phyloP scores from a whole-genome alignment of 768 basidiomycete species.

The Termitomyces sp. region DNA sequence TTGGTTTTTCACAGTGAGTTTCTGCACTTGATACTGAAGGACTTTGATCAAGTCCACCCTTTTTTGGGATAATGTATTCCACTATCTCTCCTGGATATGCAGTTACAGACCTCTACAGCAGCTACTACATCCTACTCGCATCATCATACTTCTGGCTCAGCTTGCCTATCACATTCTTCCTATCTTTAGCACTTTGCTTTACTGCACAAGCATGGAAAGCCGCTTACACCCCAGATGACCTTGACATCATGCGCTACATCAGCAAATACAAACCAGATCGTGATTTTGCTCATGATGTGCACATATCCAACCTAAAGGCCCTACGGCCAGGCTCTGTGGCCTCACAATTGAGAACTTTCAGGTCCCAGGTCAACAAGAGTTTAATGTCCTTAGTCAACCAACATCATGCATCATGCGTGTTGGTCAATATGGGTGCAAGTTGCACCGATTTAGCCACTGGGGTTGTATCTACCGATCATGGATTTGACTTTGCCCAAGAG shows the following conservation, averaged over 20 bases:
- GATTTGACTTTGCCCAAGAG: slow-evolving; percentile 87
- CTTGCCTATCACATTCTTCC: slow-evolving; percentile 59
- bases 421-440: slow-evolving; percentile 41
- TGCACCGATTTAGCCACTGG: slow-evolving; percentile 87
- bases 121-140: slow-evolving; percentile 69
- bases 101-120: slow-evolving; percentile 66
- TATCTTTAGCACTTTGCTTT: slow-evolving; percentile 78
- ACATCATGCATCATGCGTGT: slow-evolving; percentile 20
- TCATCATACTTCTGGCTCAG: slow-evolving; percentile 89
- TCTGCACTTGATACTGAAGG: not conserved
- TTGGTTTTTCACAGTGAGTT: slow-evolving; percentile 70
- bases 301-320: slow-evolving; percentile 17
- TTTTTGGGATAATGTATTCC: slow-evolving; percentile 67
- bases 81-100: slow-evolving; percentile 69
- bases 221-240: slow-evolving; percentile 68
- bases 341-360: slow-evolving; percentile 23
- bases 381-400: slow-evolving; percentile 12
- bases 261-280: slow-evolving; percentile 59
- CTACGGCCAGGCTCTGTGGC: slow-evolving; percentile 13
- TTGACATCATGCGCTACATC: slow-evolving; percentile 73
- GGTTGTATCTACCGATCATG: slow-evolving; percentile 63
- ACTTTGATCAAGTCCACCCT: not conserved
- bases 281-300: slow-evolving; percentile 37
- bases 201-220: slow-evolving; percentile 64
- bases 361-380: slow-evolving; percentile 22